phyloP scores from a whole-genome alignment of 2,329 filamentous ascomycete species.

The Geosmithia morbida region DNA sequence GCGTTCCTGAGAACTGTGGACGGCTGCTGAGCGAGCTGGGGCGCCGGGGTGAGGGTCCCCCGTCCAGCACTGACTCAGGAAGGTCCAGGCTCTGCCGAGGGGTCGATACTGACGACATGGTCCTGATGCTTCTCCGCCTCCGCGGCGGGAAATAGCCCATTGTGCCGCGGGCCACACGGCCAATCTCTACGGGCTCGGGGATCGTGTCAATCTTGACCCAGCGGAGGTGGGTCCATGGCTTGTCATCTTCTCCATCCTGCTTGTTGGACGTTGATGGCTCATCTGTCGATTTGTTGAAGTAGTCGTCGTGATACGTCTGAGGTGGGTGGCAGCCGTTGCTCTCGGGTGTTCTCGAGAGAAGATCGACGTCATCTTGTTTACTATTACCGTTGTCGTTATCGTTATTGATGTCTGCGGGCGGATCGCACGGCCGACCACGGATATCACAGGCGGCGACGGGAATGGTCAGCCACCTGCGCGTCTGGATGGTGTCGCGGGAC shows the following conservation, averaged over 20 bases:
- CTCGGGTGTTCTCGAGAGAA: conserved; percentile 34
- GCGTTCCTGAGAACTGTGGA: conserved; percentile 16
- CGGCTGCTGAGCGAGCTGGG: conserved; percentile 24
- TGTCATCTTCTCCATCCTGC: conserved; percentile 36
- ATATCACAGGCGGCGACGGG: conserved; percentile 82
- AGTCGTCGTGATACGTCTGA: conserved; percentile 18
- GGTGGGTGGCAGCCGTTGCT: conserved; percentile 9
- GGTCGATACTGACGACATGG: conserved; percentile 51
- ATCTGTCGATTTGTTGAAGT: conserved; percentile 17
- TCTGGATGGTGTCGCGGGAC: conserved; percentile 84
- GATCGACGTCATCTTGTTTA: conserved; percentile 18
- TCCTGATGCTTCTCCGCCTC: conserved; percentile 66
- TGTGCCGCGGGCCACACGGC: conserved; percentile 62
- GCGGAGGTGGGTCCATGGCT: conserved; percentile 71
- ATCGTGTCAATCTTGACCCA: conserved; percentile 72
- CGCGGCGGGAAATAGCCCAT: conserved; percentile 88
- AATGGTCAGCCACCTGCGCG: conserved; percentile 64
- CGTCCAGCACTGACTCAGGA: conserved; percentile 18
- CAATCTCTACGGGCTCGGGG: conserved; percentile 65
- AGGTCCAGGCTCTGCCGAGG: conserved; percentile 52
- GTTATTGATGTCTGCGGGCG: conserved; percentile 25
- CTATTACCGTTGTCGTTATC: conserved; percentile 10
- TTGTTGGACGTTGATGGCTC: not conserved
- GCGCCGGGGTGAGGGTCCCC: conserved; percentile 20
- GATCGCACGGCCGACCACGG: conserved; percentile 57